These are phyloP conservation scores for Diaporthe sp. DNA, from an alignment of 2,329 filamentous ascomycete genomes.

Conservation along the genomic window DNA sequence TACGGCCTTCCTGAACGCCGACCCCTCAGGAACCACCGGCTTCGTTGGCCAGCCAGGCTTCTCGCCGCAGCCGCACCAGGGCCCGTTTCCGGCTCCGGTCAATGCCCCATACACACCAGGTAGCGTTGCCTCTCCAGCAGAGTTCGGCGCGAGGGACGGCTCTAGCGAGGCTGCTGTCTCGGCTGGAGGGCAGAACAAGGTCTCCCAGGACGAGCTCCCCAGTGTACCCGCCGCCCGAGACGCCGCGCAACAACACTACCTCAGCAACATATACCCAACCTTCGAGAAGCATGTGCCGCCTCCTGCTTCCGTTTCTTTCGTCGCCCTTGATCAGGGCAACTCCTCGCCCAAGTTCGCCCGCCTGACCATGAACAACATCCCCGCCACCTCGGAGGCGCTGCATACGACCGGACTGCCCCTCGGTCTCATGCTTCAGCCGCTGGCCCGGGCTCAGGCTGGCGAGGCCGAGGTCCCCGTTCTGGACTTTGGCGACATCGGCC, in stretches of 20 bases:
- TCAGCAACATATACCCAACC: slow-evolving; percentile 91
- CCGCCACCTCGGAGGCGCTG: slow-evolving; percentile 84
- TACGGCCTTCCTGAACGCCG: slow-evolving; percentile 72
- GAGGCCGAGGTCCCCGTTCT: slow-evolving; percentile 91
- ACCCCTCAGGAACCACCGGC: slow-evolving; percentile 58
- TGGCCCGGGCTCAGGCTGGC: slow-evolving; percentile 85
- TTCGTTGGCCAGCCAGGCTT: slow-evolving; percentile 59
- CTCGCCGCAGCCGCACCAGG: slow-evolving; percentile 64
- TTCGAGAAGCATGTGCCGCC: slow-evolving; percentile 95
- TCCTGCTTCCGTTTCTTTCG: slow-evolving; percentile 88
- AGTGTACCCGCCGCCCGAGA: slow-evolving; percentile 92
- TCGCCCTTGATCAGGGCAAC: slow-evolving; percentile 97
- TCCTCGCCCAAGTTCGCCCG: slow-evolving; percentile 94
- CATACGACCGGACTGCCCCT: slow-evolving; percentile 86
- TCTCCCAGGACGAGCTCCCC: slow-evolving; percentile 93
- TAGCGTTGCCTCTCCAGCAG: slow-evolving; percentile 56
- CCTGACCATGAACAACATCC: slow-evolving; percentile 94
- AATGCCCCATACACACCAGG: slow-evolving; percentile 66
- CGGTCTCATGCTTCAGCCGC: slow-evolving; percentile 88
- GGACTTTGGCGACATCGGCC: slow-evolving; percentile 93
- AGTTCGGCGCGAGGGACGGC: slow-evolving; percentile 62
- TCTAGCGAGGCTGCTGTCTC: slow-evolving; percentile 63
- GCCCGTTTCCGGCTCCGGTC: slow-evolving; percentile 69
- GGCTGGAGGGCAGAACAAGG: slow-evolving; percentile 78
- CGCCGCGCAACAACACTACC: slow-evolving; percentile 83